Base-by-base conservation (phyloP, 2,329 filamentous ascomycete genomes). In the Rhynchosporium graminicola region DNA sequence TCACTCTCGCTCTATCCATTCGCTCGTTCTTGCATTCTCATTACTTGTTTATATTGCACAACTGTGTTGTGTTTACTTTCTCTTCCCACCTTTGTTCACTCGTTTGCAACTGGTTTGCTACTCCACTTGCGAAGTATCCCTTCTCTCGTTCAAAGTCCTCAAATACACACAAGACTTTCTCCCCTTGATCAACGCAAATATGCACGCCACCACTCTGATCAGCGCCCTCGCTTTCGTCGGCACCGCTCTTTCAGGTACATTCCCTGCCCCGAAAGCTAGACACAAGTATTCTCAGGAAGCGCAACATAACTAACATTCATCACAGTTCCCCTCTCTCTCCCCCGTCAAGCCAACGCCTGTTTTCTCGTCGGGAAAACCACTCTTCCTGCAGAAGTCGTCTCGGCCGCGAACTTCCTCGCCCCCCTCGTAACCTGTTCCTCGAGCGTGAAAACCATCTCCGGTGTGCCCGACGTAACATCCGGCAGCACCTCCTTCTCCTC, bases 381-480 rank as follows among this genome's bases (percentile, higher is more conserved):
- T 2, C 80, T 87, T 10, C 84, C 84, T 0, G 74, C 75, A 6
- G 83, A 86, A 68, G 78, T 80, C 13, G 73, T 76, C 29, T 74
- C 78, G 61, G 68, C 75, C 1, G 83, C 78, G 60, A 72, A 74
- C 26, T 66, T 71, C 12, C 74, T 87, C 61, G 74, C 77, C 61
- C 66, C 69, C 50, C 73, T 68, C 43, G 74, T 86, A 13, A 85
- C 81, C 48, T 87, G 84, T 77, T 76, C 78, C 71, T 68, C 70
- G 26, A 73, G 74, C 15, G 69, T 68, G 26, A 83, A 74, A 4
- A 86, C 84, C 5, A 74, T 87, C 62, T 62, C 76, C 12, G 77
- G 76, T 59, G 82, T 86, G 3, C 84, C 84, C 4, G 84, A 87
- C 67, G 83, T 86, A 4, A 79, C 78, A 3, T 80, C 81, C 2